phyloP scores from a whole-genome alignment of 441 rosid species.

The Hura crepitans region DNA sequence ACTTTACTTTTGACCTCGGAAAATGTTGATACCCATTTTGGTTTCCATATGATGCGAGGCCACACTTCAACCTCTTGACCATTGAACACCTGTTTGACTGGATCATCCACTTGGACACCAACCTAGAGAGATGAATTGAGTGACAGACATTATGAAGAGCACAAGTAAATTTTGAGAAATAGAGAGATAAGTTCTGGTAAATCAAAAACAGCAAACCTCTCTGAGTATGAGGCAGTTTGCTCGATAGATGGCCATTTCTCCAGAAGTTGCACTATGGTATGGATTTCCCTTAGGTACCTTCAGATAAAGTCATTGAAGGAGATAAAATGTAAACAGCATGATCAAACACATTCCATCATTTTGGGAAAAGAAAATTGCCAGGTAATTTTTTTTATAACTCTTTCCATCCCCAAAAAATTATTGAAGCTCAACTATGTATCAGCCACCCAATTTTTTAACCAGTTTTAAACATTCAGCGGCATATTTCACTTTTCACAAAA shows the following conservation, averaged over 20 bases:
- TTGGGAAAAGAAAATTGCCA: too few relatives aligned
- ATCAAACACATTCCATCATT: background rate
- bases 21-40: conserved; percentile 81
- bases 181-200: conserved; percentile 9
- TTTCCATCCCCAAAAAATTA: background rate
- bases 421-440: background rate
- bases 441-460: background rate
- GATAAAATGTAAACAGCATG: conserved; percentile 8
- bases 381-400: background rate
- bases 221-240: conserved; percentile 76
- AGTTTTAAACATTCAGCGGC: background rate
- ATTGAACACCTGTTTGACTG: conserved; percentile 57
- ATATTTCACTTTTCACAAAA: conserved; percentile 1
- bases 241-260: conserved; percentile 91
- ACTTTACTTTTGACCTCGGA: conserved; percentile 64
- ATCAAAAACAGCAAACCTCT: conserved; percentile 35
- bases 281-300: conserved; percentile 96
- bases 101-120: conserved; percentile 71
- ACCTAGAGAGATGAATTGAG: conserved; percentile 37
- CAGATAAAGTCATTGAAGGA: conserved; percentile 15
- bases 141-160: background rate
- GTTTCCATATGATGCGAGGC: conserved; percentile 84
- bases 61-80: conserved; percentile 96
- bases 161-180: background rate
- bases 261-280: conserved; percentile 94